A percentile compares a stretch with the other conserved stretches of the same genome.
Evolutionary conservation across 129 eudicot genomes (phyloP).

Genomic region (Scalesia atractyloides): DNA sequence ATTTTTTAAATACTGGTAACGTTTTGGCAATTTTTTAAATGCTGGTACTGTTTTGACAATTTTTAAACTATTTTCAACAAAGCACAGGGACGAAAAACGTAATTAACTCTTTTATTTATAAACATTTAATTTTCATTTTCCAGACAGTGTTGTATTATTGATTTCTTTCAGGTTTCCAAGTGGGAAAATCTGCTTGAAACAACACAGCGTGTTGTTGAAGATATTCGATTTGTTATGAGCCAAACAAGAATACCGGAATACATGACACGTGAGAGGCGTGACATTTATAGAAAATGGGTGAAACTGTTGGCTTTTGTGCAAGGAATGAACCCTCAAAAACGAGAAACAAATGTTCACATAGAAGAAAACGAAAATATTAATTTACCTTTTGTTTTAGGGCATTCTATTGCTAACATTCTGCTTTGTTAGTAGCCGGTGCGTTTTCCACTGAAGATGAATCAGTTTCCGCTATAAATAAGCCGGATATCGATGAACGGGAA

Average conservation of each 20-base stretch:
- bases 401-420: conserved; percentile 68
- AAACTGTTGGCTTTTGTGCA: conserved; percentile 78
- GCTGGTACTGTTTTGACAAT: no score
- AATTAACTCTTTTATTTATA: no score
- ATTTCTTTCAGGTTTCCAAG: conserved; percentile 55
- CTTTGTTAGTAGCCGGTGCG: conserved; percentile 76
- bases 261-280: conserved; percentile 55
- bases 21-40: no score
- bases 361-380: conserved; percentile 81
- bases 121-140: background rate
- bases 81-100: no score
- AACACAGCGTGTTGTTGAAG: conserved; percentile 79
- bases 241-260: conserved; percentile 69
- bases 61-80: no score
- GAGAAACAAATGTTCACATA: conserved; percentile 76
- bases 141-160: background rate
- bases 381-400: conserved; percentile 72
- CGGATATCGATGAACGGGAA: conserved; percentile 64
- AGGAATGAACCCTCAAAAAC: conserved; percentile 89
- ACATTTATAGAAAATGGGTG: conserved; percentile 70
- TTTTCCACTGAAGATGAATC: conserved; percentile 58
- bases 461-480: conserved; percentile 29
- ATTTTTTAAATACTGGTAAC: no score
- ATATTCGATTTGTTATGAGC: conserved; percentile 85
- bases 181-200: conserved; percentile 78